Evolutionary conservation across 805 yeast genomes (phyloP), one percentile per base, ranked within the genome.

Genomic region (Saccharomycopsis fibuligera): DNA sequence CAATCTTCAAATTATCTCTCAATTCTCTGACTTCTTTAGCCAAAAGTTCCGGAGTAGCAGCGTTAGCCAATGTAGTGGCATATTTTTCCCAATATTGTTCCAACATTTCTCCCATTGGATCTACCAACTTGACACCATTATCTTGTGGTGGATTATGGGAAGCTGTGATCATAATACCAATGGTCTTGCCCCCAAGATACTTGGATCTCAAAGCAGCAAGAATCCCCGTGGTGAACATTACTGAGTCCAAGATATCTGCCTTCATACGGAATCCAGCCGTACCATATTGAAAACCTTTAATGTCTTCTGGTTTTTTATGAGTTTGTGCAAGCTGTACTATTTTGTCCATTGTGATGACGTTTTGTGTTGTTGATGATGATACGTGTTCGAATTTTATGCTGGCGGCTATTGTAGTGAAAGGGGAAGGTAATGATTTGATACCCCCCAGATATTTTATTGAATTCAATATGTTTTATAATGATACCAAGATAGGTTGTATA

Each of bases 121-220:
- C 98, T 22, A 91, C 87, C n/a, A 93, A 73, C 66, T 91, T 91
- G 44, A 88, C 91, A 25, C 96, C 96, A 58, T 88, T 88, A 62
- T 90, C 97, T 37, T 71, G 70, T 0, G 97, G 96, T 0, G 96
- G 96, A 59, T 89, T 89, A 64, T 89, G 97, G 0, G 95, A 85
- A 0, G 96, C 97, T 1, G 97, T 93, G 60, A 93, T 82, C 97
- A 93, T 91, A 10, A 90, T 83, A n/a, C 99, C 99, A 27, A 90
- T 76, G 6, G 84, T 76, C 57, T 83, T 70, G 1, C 91, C 86
- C 1, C 68, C 67, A 29, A 85, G 67, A 52, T 69, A 73, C 50
- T 82, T 75, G n/a, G 97, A 89, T 59, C 99, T 74, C 54, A 93
- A 68, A 1, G 81, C 69, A 0, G 99, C 97, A 24, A 90, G 62